Base-by-base conservation (phyloP, 2,329 filamentous ascomycete species). In the Fusarium albidum region DNA sequence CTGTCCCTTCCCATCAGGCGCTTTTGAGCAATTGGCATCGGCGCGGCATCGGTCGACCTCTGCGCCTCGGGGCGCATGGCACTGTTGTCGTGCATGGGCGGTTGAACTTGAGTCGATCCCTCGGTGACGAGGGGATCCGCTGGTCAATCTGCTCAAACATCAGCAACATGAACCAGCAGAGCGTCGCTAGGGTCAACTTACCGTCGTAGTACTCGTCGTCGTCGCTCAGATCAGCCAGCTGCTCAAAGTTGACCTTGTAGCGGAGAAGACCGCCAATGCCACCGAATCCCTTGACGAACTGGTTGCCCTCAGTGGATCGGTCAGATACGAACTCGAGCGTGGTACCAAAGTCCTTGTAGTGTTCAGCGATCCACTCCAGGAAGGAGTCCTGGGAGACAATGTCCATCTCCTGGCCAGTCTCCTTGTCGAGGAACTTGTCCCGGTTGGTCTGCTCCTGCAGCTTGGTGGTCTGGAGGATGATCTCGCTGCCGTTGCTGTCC, bases 211-310 rank as follows among this genome's bases (percentile, higher is more conserved):
- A 97, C 78, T 94, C 94, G 75, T 98, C 94, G 77, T 93, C 90
- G 74, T 95, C 90, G 75, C 96, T 93, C 71, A 90, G 83, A 75
- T 98, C 95, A 76, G 89, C 90, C 77, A 99, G 85, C 78, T 99
- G 96, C 80, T 99, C 96, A 80, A 99, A 99, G 83, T 99, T 99
- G 83, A 99, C 92, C 83, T 97, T 97, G 87, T 99, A 99, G 68
- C 95, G 92, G 73, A 99, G 87, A 71, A 99, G 89, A 63, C 94
- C 94, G 66, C 95, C 95, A 68, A 99, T 96, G 72, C 95, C 95
- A 88, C 95, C 95, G 72, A 99, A 99, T 61, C 95, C 95, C 82
- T 97, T 98, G 71, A 99, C 95, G 78, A 99, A 99, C 82, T 99
- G 95, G 79, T 99, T 99, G 73, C 95, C 95, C 79, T 99, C 95